Percentiles rank a stretch among this genome's conserved stretches.
Conservation (phyloP, 202 grass and related monocot species). For the Thinopyrum obtusiflorum region DNA sequence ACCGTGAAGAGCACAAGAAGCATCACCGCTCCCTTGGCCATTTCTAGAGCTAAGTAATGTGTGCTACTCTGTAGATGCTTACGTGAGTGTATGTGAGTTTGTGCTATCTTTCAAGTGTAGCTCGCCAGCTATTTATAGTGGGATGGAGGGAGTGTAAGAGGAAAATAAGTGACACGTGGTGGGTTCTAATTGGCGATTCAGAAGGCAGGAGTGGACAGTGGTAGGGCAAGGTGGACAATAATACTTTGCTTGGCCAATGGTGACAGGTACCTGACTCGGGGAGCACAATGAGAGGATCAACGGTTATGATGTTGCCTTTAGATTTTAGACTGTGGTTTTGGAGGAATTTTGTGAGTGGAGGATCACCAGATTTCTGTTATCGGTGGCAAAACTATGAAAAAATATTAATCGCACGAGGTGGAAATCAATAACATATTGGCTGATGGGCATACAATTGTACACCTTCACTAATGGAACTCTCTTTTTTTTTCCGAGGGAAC, state of each 20-base stretch:
- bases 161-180: background rate
- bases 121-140: slow-evolving; percentile 18
- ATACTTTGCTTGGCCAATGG: too few species aligned
- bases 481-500: too few species aligned
- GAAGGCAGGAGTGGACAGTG: background rate
- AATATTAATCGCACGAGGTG: background rate
- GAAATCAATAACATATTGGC: background rate
- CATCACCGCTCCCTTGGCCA: background rate
- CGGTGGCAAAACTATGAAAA: background rate
- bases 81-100: background rate
- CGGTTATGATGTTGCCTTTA: background rate
- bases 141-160: background rate
- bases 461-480: too few species aligned
- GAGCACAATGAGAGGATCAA: too few species aligned
- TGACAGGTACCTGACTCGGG: too few species aligned
- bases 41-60: background rate
- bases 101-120: background rate
- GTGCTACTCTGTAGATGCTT: background rate
- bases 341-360: too few species aligned
- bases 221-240: background rate
- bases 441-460: too few species aligned
- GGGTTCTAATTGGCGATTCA: background rate
- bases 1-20: slow-evolving; percentile 20
- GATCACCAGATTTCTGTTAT: background rate
- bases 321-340: background rate